Base-by-base conservation (phyloP, 2,329 filamentous ascomycete genomes). In the Colletotrichum sp. region DNA sequence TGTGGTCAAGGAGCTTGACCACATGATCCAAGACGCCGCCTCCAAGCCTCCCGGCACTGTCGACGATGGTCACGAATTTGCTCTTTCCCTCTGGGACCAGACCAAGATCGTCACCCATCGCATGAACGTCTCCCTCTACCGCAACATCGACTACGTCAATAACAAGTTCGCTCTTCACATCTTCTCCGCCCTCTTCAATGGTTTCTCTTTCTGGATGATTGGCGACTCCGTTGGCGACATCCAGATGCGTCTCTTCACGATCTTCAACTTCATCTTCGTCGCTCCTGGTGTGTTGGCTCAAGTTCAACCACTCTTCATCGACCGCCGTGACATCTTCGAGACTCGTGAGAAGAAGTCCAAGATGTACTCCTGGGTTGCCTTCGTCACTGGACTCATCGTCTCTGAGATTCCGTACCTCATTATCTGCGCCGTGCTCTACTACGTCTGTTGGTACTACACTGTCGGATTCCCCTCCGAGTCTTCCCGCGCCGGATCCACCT, bases 61-160 rank as follows among this genome's bases (percentile, higher is more conserved):
- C 72, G 84, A 87, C 29, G 85, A 88, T 66, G 93, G 90, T 73
- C 87, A 91, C 64, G 93, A 95, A 81, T 96, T 95, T 76, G 94
- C 94, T 0, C 92, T 91, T 8, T 88, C 93, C 0, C 89, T 95
- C 75, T 84, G 80, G 76, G 82, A 88, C 36, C 94, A 96, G 80
- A 83, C 92, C 55, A 89, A 86, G 76, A 86, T 93, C 67, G 93
- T 94, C 57, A 89, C 90, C 11, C 81, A 88, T 5, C 93, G 94
- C 33, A 90, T 87, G 82, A 91, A 91, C 76, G 79, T 90, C 0
- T 86, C 92, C 0, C 84, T 94, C 7, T 95, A 86, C 83, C 88
- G 93, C 69, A 94, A 94, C 79, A 88, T 86, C 1, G 90, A 92
- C 66, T 94, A 94, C 76, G 81, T 92, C 70, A 90, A 90, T 80